phyloP scores from a whole-genome alignment of 2,329 filamentous ascomycete genomes.

The Torrubiella hemipterigena region DNA sequence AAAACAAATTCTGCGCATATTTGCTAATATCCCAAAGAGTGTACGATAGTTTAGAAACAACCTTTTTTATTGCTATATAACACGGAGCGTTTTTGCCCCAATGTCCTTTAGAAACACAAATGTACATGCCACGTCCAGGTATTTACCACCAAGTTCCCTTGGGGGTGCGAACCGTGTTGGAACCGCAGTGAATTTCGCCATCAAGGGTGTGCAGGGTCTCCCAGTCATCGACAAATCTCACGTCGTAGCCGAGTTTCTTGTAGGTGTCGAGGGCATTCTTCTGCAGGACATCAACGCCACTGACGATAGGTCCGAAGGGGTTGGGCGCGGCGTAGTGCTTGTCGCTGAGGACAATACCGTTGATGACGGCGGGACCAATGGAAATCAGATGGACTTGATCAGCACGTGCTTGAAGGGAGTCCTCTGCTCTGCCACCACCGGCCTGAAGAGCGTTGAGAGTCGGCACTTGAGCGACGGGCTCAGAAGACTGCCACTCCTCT shows the following conservation, averaged over 20 bases:
- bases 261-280: slow-evolving; percentile 12
- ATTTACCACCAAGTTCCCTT: slow-evolving; percentile 9
- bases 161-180: slow-evolving; percentile 9
- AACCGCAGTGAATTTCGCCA: slow-evolving; percentile 16
- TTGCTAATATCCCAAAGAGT: too few relatives aligned
- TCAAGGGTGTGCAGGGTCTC: slow-evolving; percentile 11
- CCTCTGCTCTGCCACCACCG: too few relatives aligned
- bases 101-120: too few relatives aligned
- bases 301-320: slow-evolving; percentile 13
- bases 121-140: too few relatives aligned
- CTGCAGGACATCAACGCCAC: slow-evolving; percentile 13
- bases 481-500: not conserved
- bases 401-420: not conserved
- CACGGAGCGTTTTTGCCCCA: too few relatives aligned
- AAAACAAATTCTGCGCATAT: slow-evolving; percentile 13
- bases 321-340: slow-evolving; percentile 6
- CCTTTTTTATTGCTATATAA: too few relatives aligned
- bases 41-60: too few relatives aligned
- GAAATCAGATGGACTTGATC: not conserved
- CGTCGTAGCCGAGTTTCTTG: slow-evolving; percentile 8
- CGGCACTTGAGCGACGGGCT: too few relatives aligned
- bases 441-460: too few relatives aligned
- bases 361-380: slow-evolving; percentile 1
- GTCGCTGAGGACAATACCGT: slow-evolving; percentile 1
- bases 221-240: slow-evolving; percentile 16